These are phyloP conservation scores for Plicaturopsis crispa DNA, from an alignment of 768 basidiomycete genomes.

Conservation along the genomic window DNA sequence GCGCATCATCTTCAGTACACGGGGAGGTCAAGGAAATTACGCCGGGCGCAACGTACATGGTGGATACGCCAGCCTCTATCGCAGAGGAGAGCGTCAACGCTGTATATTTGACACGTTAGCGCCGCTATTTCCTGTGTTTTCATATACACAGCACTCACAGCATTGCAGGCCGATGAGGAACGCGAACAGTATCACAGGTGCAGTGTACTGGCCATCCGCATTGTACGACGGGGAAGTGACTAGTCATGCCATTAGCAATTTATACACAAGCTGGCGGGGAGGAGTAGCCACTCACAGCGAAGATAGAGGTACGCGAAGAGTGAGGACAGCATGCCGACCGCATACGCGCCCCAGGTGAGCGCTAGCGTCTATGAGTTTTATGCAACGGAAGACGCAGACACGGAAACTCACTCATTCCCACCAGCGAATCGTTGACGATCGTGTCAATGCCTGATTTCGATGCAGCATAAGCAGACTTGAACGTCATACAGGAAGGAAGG, in stretches of 20 bases:
- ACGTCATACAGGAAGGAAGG: no score
- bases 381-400: background rate
- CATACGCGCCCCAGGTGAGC: slow-evolving; percentile 75
- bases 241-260: slow-evolving; percentile 16
- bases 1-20: slow-evolving; percentile 1
- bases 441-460: slow-evolving; percentile 51
- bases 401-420: slow-evolving; percentile 67
- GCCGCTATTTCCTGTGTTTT: background rate
- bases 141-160: slow-evolving; percentile 44
- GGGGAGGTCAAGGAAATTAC: background rate
- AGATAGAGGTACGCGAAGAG: slow-evolving; percentile 76
- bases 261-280: slow-evolving; percentile 1
- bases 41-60: slow-evolving; percentile 44
- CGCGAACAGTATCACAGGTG: slow-evolving; percentile 68
- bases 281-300: slow-evolving; percentile 38
- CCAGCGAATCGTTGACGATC: slow-evolving; percentile 75
- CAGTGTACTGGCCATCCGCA: slow-evolving; percentile 64
- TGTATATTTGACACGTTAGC: slow-evolving; percentile 14
- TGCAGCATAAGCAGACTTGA: slow-evolving; percentile 4
- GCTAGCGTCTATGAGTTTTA: slow-evolving; percentile 28
- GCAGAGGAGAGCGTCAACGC: slow-evolving; percentile 64
- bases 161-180: slow-evolving; percentile 75
- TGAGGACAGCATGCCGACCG: slow-evolving; percentile 63
- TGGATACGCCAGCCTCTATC: slow-evolving; percentile 83
- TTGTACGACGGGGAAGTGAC: slow-evolving; percentile 76